A percentile compares a stretch with the other conserved stretches of the same genome.
These are phyloP conservation scores for Salix dunnii DNA, from an alignment of 345 rosid genomes.

Conservation along the genomic window DNA sequence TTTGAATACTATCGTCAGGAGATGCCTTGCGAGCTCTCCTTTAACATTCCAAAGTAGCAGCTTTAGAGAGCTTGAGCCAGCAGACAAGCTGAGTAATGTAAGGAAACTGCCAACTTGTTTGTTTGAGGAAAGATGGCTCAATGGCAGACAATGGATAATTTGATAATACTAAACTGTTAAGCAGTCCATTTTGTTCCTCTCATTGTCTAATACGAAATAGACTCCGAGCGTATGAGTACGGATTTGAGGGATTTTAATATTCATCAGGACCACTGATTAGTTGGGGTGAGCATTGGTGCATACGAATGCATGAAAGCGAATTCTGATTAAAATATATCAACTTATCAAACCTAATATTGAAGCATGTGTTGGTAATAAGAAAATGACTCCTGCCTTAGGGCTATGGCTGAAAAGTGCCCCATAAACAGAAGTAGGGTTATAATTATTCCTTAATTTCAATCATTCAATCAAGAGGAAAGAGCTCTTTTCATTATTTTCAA, in stretches of 20 bases:
- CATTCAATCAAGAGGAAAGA: slow-evolving; percentile 51
- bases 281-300: not conserved
- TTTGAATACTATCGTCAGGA: slow-evolving; percentile 9
- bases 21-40: slow-evolving; percentile 25
- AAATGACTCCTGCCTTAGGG: not conserved
- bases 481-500: slow-evolving; percentile 14
- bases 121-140: slow-evolving; percentile 59
- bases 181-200: slow-evolving; percentile 29
- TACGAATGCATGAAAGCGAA: not conserved
- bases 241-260: slow-evolving; percentile 14
- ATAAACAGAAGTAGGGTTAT: slow-evolving; percentile 10
- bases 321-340: not conserved
- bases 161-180: slow-evolving; percentile 35
- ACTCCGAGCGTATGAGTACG: slow-evolving; percentile 9
- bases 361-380: slow-evolving; percentile 2
- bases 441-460: slow-evolving; percentile 36
- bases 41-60: slow-evolving; percentile 17
- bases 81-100: slow-evolving; percentile 60
- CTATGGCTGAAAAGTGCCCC: slow-evolving; percentile 24
- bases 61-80: slow-evolving; percentile 43
- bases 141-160: slow-evolving; percentile 70
- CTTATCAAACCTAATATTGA: slow-evolving; percentile 3
- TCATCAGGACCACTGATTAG: slow-evolving; percentile 24
- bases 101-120: slow-evolving; percentile 64
- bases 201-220: slow-evolving; percentile 17